Evolutionary conservation across 345 rosid species (phyloP), one percentile per base, ranked within the genome.

Genomic region (Gossypium australe): DNA sequence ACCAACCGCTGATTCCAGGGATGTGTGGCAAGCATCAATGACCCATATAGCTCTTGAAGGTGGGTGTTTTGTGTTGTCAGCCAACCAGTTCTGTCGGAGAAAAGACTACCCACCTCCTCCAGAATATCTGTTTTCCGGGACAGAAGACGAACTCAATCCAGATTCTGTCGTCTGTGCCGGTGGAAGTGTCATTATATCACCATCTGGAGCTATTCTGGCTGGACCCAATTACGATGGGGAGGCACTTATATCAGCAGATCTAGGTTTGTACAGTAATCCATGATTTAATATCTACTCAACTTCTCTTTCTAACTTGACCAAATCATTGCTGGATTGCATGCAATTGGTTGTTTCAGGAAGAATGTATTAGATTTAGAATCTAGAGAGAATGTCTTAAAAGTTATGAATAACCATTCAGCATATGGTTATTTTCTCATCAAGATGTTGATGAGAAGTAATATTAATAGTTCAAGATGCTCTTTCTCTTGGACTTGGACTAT

Each of bases 21-120:
- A 83, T 5, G 80, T 83, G 66, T 94, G 98, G 99, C 93, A 81
- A 81, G 90, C 98, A 27, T 86, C 97, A 6, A 87, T 94, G 90
- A 94, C 91, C 65, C 97, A 92, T 67, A 92, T 94, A n/a, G 97
- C 97, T 80, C 92, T 91, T 58, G 98, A 94, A 73, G 98, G 97
- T 52, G 97, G 97, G 78, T 94, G 99, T 72, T 92, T 91, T 77
- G 97, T 94, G 52, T 74, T 92, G 61, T 87, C 98, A 18, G 97
- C 97, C 56, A 92, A 94, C 79, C 99, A 94, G 11, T 94, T 92
- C 74, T 92, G 98, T 74, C 85, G 85, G 38, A 87, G 97, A 70
- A 93, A 88, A 80, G 97, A 95, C 75, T 95, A 91, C 77, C 98
- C 99, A 4, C 91, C 98, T 60, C 91, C 98, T 56, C 97, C 97